Percentiles rank a stretch among this genome's conserved stretches.
Evolutionary conservation across 768 basidiomycete genomes (phyloP).

Genomic region (Crucibulum laeve): DNA sequence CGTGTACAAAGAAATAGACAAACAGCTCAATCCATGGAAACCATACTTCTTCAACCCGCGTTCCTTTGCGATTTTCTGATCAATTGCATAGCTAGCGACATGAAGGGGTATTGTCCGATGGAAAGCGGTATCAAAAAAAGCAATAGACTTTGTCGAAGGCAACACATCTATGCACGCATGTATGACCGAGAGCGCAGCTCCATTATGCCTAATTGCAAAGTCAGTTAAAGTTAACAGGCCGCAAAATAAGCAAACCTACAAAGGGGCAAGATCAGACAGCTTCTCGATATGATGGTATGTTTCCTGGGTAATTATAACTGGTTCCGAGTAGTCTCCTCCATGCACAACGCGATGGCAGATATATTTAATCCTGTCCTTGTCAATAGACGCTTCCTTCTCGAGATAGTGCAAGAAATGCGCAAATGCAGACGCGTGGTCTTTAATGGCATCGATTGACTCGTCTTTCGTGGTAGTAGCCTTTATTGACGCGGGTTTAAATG

Average conservation of each 20-base stretch:
- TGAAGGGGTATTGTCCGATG: conserved; percentile 73
- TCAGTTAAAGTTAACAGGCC: background rate
- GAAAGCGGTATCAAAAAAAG: conserved; percentile 88
- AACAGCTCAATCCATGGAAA: conserved; percentile 83
- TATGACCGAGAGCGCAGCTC: conserved; percentile 57
- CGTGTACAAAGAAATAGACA: conserved; percentile 12
- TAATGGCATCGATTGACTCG: conserved; percentile 31
- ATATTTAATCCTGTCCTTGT: conserved; percentile 38
- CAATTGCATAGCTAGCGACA: conserved; percentile 76
- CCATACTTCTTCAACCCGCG: conserved; percentile 85
- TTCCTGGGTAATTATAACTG: conserved; percentile 62
- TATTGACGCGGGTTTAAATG: conserved; percentile 27
- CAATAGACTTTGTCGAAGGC: conserved; percentile 67
- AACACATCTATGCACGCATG: conserved; percentile 56
- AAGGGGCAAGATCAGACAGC: conserved; percentile 76
- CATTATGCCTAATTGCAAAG: conserved; percentile 47
- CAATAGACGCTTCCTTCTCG: conserved; percentile 34
- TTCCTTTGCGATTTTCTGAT: conserved; percentile 52
- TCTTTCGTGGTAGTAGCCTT: conserved; percentile 21
- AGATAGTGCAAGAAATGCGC: conserved; percentile 51
- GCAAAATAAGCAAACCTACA: conserved; percentile 40
- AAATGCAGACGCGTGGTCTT: conserved; percentile 62
- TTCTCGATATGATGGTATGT: conserved; percentile 70
- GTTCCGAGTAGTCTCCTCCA: conserved; percentile 73
- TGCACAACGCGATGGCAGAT: conserved; percentile 86